Conservation (phyloP, 352 stramenopile genomes). For the Globisporangium perplexum region DNA sequence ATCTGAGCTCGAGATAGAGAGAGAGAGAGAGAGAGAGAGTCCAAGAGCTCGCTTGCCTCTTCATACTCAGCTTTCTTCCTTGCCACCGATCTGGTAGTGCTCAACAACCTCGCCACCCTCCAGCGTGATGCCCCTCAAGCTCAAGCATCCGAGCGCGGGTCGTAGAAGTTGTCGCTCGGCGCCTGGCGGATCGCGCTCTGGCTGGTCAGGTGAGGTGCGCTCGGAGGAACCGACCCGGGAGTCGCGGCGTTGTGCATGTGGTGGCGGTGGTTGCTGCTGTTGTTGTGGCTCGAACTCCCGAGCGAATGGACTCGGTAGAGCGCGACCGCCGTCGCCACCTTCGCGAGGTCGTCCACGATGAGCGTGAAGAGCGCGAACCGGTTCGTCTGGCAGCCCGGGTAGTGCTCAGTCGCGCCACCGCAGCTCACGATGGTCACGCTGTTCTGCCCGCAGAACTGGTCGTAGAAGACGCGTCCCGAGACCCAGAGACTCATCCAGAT, state of each 20-base stretch:
- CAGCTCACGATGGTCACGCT: constrained; percentile 64
- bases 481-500: constrained; percentile 79
- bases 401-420: constrained; percentile 50
- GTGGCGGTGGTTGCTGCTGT: neutral
- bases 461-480: constrained; percentile 65
- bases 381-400: constrained; percentile 64
- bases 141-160: neutral
- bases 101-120: too few species aligned
- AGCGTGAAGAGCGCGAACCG: constrained; percentile 63
- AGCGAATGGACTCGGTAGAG: constrained; percentile 47
- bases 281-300: neutral
- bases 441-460: constrained; percentile 58
- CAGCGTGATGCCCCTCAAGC: too few species aligned
- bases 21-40: too few species aligned
- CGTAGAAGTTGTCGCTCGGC: neutral
- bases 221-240: neutral
- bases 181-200: constrained; percentile 1
- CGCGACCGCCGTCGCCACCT: constrained; percentile 29
- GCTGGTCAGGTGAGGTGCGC: neutral
- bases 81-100: too few species aligned
- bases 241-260: neutral
- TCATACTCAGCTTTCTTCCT: too few species aligned
- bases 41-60: neutral
- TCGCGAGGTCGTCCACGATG: constrained; percentile 50
- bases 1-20: too few species aligned